Evolutionary conservation across 2,329 filamentous ascomycete genomes (phyloP).

Genomic region (Bimuria novae-zelandiae): DNA sequence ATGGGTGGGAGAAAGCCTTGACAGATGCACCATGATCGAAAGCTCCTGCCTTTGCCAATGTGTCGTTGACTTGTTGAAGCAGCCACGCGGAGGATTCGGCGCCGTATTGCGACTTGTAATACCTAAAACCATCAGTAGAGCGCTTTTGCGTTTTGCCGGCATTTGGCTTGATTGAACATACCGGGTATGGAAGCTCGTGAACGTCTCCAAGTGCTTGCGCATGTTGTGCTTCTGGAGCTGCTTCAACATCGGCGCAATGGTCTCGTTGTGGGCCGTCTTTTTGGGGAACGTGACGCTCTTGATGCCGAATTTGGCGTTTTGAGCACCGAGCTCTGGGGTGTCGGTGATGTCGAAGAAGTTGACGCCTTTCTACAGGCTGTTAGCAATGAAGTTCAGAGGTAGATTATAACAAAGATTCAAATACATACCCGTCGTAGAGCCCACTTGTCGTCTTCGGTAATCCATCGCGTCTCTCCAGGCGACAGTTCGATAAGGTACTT

Average conservation of each 20-base stretch:
- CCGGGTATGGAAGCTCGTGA: slow-evolving; percentile 79
- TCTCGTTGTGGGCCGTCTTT: slow-evolving; percentile 67
- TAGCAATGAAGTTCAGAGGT: slow-evolving; percentile 15
- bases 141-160: not conserved
- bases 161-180: too few relatives aligned
- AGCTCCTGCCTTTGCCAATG: slow-evolving; percentile 73
- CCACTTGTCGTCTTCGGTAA: slow-evolving; percentile 96
- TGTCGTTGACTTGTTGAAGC: slow-evolving; percentile 71
- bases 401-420: too few relatives aligned
- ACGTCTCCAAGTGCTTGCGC: slow-evolving; percentile 74
- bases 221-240: slow-evolving; percentile 77
- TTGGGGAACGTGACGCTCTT: slow-evolving; percentile 67
- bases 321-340: slow-evolving; percentile 65
- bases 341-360: slow-evolving; percentile 96
- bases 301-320: slow-evolving; percentile 28
- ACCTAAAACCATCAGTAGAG: slow-evolving; percentile 38
- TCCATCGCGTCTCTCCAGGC: slow-evolving; percentile 82
- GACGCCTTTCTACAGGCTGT: slow-evolving; percentile 68
- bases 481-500: slow-evolving; percentile 74
- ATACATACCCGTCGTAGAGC: slow-evolving; percentile 77
- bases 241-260: slow-evolving; percentile 68
- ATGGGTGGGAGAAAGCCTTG: slow-evolving; percentile 76
- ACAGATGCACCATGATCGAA: slow-evolving; percentile 68
- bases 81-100: slow-evolving; percentile 88
- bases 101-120: slow-evolving; percentile 79